Conservation (phyloP, 305 asterid genomes). For the Withania somnifera region DNA sequence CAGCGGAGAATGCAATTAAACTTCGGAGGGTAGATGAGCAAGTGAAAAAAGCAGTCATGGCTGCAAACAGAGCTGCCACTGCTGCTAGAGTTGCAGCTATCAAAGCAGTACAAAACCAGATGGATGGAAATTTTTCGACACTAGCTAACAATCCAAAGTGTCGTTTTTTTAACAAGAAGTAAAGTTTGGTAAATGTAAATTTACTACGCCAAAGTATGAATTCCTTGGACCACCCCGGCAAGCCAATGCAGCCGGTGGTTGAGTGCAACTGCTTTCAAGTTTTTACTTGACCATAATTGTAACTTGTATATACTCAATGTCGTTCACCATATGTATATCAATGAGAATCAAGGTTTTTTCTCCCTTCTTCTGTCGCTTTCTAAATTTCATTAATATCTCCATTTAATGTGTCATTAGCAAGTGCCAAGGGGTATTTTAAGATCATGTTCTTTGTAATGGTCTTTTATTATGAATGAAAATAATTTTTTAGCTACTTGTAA, state of each 20-base stretch:
- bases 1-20: constrained; percentile 53
- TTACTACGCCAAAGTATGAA: constrained; percentile 12
- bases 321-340: constrained; percentile 16
- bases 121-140: constrained; percentile 65
- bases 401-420: background rate
- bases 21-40: constrained; percentile 52
- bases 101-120: constrained; percentile 81
- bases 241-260: constrained; percentile 47
- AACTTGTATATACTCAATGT: constrained; percentile 37
- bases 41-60: constrained; percentile 65
- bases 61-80: constrained; percentile 73
- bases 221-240: constrained; percentile 33
- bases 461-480: too few species aligned
- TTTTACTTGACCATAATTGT: constrained; percentile 24
- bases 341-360: background rate
- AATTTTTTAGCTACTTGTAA: too few species aligned
- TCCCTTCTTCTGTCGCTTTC: background rate
- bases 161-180: background rate
- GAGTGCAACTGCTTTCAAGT: constrained; percentile 12
- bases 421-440: background rate
- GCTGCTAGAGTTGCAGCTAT: constrained; percentile 93
- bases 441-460: background rate
- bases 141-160: constrained; percentile 23
- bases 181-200: constrained; percentile 32
- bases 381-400: background rate